Percentiles rank a stretch among this genome's conserved stretches.
These are phyloP conservation scores for Xerocomellus amylosporus DNA, from an alignment of 768 basidiomycete species.

Conservation along the genomic window DNA sequence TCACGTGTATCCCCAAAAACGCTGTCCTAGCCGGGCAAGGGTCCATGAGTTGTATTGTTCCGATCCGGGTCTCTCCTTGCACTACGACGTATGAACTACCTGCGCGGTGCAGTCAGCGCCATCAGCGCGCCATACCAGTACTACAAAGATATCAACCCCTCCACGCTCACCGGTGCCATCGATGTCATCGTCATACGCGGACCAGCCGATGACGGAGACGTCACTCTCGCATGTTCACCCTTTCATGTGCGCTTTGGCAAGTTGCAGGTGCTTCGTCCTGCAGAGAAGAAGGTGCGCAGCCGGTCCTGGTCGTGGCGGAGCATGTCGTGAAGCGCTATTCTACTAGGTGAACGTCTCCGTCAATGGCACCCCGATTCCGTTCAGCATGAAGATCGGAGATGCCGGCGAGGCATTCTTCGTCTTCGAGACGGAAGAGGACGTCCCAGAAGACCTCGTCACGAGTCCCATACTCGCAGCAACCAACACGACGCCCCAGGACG, in stretches of 20 bases:
- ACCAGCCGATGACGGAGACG: slow-evolving; percentile 57
- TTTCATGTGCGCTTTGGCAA: slow-evolving; percentile 99
- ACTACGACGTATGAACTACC: slow-evolving; percentile 66
- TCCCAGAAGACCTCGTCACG: slow-evolving; percentile 91
- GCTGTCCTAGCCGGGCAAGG: slow-evolving; percentile 13
- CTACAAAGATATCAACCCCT: slow-evolving; percentile 93
- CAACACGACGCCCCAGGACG: slow-evolving; percentile 26
- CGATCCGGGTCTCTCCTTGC: not conserved
- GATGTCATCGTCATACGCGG: slow-evolving; percentile 95
- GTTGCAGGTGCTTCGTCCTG: slow-evolving; percentile 89
- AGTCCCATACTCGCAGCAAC: slow-evolving; percentile 83
- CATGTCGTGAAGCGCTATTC: not conserved
- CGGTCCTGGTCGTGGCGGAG: not conserved
- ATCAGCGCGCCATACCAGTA: slow-evolving; percentile 87
- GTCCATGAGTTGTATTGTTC: not conserved
- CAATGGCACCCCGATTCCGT: slow-evolving; percentile 84
- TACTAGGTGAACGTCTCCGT: slow-evolving; percentile 82
- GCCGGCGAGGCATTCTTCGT: slow-evolving; percentile 99
- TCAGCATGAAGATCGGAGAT: slow-evolving; percentile 97
- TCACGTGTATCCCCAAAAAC: slow-evolving; percentile 25
- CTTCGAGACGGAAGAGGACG: slow-evolving; percentile 93
- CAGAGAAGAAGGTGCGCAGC: slow-evolving; percentile 79
- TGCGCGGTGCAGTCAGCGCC: slow-evolving; percentile 81
- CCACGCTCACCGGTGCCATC: slow-evolving; percentile 96
- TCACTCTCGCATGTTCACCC: slow-evolving; percentile 83